Evolutionary conservation across 2,329 filamentous ascomycete genomes (phyloP).

Genomic region (Scortechinia acanthostroma): DNA sequence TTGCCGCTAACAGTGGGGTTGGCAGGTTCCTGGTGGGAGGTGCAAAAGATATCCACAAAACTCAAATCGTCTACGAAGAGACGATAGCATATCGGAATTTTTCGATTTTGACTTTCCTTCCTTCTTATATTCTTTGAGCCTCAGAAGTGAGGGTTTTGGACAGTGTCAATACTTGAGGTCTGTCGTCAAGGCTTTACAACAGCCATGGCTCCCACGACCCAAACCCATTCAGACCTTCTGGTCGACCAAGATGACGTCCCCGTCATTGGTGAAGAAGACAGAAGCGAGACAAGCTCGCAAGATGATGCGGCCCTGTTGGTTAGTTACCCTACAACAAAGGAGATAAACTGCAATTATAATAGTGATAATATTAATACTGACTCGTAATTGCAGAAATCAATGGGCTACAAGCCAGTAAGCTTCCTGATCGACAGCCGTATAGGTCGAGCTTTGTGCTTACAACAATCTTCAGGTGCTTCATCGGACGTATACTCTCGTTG

Average conservation of each 20-base stretch:
- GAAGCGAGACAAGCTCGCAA: conserved; percentile 13
- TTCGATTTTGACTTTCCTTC: no score
- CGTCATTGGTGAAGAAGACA: conserved; percentile 13
- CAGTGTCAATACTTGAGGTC: no score
- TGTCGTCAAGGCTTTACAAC: no score
- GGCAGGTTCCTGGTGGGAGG: no score
- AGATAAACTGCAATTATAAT: background rate
- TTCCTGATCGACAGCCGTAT: background rate
- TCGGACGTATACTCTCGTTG: conserved; percentile 45
- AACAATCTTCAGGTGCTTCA: conserved; percentile 36
- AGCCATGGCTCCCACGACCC: no score
- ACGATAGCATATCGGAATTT: no score
- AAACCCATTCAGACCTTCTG: no score
- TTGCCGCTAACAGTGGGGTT: no score
- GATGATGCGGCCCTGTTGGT: conserved; percentile 26
- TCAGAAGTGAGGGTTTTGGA: no score
- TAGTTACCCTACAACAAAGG: conserved; percentile 12
- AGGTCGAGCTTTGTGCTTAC: conserved; percentile 7
- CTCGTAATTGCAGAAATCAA: conserved; percentile 25
- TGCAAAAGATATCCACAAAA: no score
- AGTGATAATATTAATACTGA: background rate
- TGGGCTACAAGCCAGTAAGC: conserved; percentile 45
- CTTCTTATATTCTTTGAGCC: no score
- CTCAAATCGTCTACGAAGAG: no score
- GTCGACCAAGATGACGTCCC: conserved; percentile 3